These are phyloP conservation scores for Cyberlindnera galapagoensis DNA, from an alignment of 805 yeast genomes.

Conservation along the genomic window DNA sequence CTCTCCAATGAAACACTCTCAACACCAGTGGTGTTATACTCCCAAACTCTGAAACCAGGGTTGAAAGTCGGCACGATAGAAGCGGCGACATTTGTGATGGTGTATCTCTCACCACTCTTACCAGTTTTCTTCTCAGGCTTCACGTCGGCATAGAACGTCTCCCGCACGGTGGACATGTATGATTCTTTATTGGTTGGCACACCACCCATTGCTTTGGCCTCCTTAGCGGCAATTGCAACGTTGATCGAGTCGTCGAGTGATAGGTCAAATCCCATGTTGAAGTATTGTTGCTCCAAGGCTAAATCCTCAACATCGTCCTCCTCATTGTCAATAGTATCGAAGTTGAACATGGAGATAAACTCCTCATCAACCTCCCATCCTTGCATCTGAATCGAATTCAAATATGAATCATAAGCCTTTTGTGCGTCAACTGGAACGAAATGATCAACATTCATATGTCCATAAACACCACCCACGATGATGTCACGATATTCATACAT, in stretches of 20 bases:
- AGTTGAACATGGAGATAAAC: conserved; percentile 3
- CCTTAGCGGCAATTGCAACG: conserved; percentile 29
- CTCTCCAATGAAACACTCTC: conserved; percentile 13
- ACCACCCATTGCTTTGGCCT: conserved; percentile 46
- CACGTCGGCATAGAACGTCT: conserved; percentile 39
- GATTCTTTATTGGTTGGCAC: conserved; percentile 59
- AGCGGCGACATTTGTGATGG: conserved; percentile 63
- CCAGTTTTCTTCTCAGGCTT: conserved; percentile 28
- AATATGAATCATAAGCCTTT: conserved; percentile 48
- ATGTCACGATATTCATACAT: conserved; percentile 76
- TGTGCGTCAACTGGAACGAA: conserved; percentile 70
- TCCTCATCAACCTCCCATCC: conserved; percentile 27
- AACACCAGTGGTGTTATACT: conserved; percentile 64
- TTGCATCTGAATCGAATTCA: conserved; percentile 14
- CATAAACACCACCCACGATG: conserved; percentile 76
- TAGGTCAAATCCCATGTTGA: conserved; percentile 16
- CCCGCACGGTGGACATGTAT: conserved; percentile 55
- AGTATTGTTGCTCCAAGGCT: conserved; percentile 21
- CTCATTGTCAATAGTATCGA: conserved; percentile 5
- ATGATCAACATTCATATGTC: conserved; percentile 89
- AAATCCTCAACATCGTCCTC: conserved; percentile 21
- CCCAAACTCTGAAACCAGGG: conserved; percentile 82
- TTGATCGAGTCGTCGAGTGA: conserved; percentile 15
- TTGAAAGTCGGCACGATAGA: conserved; percentile 82
- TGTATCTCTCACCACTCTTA: conserved; percentile 47